phyloP scores from a whole-genome alignment of 257 asterid genomes.

The Rubia yunnanensis region DNA sequence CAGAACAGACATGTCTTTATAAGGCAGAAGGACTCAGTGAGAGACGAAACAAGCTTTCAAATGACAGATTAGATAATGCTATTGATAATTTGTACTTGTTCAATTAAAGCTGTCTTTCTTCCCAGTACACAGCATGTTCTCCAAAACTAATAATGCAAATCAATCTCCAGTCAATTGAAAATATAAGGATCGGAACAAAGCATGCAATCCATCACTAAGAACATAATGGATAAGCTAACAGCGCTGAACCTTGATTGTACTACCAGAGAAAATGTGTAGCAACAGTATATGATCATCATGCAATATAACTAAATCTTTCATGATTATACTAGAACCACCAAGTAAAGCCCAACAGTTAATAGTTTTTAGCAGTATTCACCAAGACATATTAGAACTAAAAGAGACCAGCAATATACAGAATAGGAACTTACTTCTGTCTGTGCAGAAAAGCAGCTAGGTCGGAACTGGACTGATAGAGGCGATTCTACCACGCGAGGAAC shows the following conservation, averaged over 20 bases:
- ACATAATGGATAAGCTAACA: neutral
- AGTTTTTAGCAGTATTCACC: neutral
- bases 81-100: neutral
- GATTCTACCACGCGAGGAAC: conserved; percentile 12
- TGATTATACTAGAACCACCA: neutral
- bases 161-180: neutral
- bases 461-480: conserved; percentile 31
- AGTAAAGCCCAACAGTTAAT: neutral
- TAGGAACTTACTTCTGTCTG: neutral
- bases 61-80: neutral
- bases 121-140: neutral
- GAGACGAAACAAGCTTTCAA: neutral
- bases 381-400: neutral
- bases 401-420: neutral
- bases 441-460: conserved; percentile 23
- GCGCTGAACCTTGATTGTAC: neutral
- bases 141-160: neutral
- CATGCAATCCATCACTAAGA: too few relatives aligned
- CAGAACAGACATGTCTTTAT: neutral
- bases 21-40: neutral
- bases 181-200: neutral
- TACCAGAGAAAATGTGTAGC: neutral
- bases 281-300: neutral
- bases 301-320: neutral
- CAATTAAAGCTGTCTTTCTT: neutral